A percentile compares a stretch with the other conserved stretches of the same genome.
phyloP scores from a whole-genome alignment of 148 eudicot species.

The Arctostaphylos glauca region DNA sequence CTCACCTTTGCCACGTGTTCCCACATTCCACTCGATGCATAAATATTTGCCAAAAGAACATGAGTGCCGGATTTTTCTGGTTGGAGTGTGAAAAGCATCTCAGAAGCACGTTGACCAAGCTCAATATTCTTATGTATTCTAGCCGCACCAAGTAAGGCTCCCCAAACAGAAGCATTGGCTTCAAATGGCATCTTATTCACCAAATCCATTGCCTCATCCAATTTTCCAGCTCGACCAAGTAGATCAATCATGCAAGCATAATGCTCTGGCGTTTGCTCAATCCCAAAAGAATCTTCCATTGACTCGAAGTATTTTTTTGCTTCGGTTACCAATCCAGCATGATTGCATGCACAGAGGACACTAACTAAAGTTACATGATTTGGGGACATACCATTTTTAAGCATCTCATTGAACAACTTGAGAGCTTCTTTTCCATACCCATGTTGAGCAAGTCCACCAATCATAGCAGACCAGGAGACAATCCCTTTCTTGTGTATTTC shows the following conservation, averaged over 20 bases:
- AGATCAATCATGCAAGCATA: slow-evolving; percentile 22
- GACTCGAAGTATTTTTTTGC: slow-evolving; percentile 32
- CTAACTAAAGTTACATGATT: slow-evolving; percentile 16
- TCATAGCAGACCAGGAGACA: slow-evolving; percentile 63
- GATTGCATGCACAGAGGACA: slow-evolving; percentile 16
- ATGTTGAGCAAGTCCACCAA: slow-evolving; percentile 65
- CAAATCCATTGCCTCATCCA: slow-evolving; percentile 17
- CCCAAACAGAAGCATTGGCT: slow-evolving; percentile 40
- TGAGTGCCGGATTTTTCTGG: slow-evolving; percentile 59
- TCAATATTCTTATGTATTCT: slow-evolving; percentile 52
- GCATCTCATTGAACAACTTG: slow-evolving; percentile 25
- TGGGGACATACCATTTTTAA: slow-evolving; percentile 11
- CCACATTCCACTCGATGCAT: slow-evolving; percentile 66
- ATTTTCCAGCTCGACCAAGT: slow-evolving; percentile 17
- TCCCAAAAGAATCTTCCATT: slow-evolving; percentile 40
- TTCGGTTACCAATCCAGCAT: slow-evolving; percentile 16
- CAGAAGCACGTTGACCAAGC: slow-evolving; percentile 45
- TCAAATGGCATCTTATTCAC: slow-evolving; percentile 16
- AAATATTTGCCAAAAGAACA: slow-evolving; percentile 46
- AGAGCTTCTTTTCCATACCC: slow-evolving; percentile 55
- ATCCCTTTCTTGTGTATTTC: slow-evolving; percentile 38
- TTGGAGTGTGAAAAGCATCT: slow-evolving; percentile 45
- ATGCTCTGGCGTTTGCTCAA: slow-evolving; percentile 49
- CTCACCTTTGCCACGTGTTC: slow-evolving; percentile 43
- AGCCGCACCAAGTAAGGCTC: slow-evolving; percentile 52